Evolutionary conservation across 192 early-diverging fungal species (phyloP).

Genomic region (Entomortierella lignicola): DNA sequence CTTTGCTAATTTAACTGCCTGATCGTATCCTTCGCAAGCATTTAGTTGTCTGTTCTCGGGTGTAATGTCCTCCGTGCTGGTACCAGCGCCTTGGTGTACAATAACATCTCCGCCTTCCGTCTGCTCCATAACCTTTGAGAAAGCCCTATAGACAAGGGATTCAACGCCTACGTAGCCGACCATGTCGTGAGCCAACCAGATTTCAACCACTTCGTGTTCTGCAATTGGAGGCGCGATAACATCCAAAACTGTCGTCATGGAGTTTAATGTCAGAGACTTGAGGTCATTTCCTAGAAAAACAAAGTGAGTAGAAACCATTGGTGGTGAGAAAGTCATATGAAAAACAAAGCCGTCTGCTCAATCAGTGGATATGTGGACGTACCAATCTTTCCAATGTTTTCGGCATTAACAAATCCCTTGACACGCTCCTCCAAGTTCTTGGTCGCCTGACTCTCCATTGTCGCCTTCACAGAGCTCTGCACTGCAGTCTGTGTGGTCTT

Average conservation of each 20-base stretch:
- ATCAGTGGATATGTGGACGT: conserved; percentile 6
- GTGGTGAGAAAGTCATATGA: neutral
- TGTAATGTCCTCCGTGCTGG: conserved; percentile 25
- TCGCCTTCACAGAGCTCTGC: conserved; percentile 63
- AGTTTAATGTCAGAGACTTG: conserved; percentile 57
- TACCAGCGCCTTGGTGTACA: conserved; percentile 58
- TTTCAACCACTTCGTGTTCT: conserved; percentile 69
- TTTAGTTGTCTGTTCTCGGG: conserved; percentile 60
- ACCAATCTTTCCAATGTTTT: conserved; percentile 71
- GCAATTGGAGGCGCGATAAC: conserved; percentile 70
- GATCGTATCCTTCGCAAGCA: conserved; percentile 65
- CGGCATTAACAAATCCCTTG: conserved; percentile 65
- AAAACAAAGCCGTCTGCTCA: no score
- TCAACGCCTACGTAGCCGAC: conserved; percentile 67
- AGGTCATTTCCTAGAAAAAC: conserved; percentile 56
- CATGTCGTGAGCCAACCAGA: conserved; percentile 69
- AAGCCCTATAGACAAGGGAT: conserved; percentile 63
- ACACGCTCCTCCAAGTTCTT: conserved; percentile 64
- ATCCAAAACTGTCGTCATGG: conserved; percentile 63
- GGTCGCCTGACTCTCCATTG: conserved; percentile 59
- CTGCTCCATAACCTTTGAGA: conserved; percentile 68
- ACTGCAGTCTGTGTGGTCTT: conserved; percentile 64
- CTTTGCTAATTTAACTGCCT: conserved; percentile 67
- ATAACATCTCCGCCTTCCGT: conserved; percentile 69
- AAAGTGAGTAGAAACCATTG: neutral